Evolutionary conservation across 2,329 filamentous ascomycete species (phyloP), one percentile per base, ranked within the genome.

Genomic region (Cercospora zeina): DNA sequence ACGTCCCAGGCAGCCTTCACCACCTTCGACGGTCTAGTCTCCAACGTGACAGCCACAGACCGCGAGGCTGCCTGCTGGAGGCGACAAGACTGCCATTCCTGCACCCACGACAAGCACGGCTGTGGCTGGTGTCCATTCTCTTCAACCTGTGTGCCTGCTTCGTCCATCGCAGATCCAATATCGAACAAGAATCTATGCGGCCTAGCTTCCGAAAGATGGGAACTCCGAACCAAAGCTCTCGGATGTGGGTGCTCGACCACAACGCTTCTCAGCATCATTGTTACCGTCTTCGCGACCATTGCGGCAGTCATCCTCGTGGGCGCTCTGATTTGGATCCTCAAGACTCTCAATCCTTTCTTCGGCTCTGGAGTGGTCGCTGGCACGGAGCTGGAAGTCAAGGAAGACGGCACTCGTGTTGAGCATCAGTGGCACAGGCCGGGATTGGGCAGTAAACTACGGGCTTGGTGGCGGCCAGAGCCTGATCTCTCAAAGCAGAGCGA

Each of bases 211-310:
- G 79, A 80, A 68, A 74, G 78, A 54, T 81, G 77, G 61, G 79
- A 81, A 63, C 71, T 81, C 6, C 74, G 79, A 2, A 81, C 79
- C 9, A 69, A 70, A 16, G 72, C 77, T 5, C 67, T 81, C 0
- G 79, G 79, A 19, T 81, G 79, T 63, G 74, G 77, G 56, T 79
- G 79, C 54, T 80, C 78, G 0, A 80, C 79, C 6, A 78, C 77
- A 7, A 80, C 78, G 0, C 74, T 80, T 27, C 68, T 81, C 34
- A 77, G 77, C 37, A 72, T 77, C 4, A 66, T 80, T 16, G 72
- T 78, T 7, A 78, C 79, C 1, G 74, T 80, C 47, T 72, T 79
- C 36, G 74, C 71, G 30, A 80, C 78, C 0, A 63, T 80, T 3
- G 72, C 74, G 11, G 77, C 74, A 1, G 62, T 79, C 0, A 8